Conservation (phyloP, 352 stramenopile species). For the Globisporangium cylindrosporum region DNA sequence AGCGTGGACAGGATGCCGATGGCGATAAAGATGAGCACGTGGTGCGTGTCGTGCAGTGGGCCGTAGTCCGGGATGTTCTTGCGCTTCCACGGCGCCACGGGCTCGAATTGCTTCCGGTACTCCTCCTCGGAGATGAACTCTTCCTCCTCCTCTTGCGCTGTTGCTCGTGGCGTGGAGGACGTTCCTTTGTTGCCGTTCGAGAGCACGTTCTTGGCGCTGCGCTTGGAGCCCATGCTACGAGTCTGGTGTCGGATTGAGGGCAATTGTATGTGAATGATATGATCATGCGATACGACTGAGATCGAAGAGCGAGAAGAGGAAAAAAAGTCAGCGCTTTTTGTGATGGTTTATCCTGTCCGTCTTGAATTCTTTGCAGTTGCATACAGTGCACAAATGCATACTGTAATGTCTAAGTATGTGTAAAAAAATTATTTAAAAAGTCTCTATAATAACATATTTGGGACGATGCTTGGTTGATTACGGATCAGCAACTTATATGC, state of each 20-base stretch:
- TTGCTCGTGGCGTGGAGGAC: not conserved
- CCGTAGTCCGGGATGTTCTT: constrained; percentile 80
- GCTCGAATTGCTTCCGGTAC: constrained; percentile 66
- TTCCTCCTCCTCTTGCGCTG: constrained; percentile 19
- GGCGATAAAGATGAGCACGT: constrained; percentile 64
- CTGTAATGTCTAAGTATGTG: not conserved
- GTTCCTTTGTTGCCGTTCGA: not conserved
- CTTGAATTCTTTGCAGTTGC: not conserved
- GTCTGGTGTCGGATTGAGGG: not conserved
- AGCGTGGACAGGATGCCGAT: constrained; percentile 67
- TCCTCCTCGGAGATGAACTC: constrained; percentile 50
- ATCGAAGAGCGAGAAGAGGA: not conserved
- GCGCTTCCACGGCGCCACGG: constrained; percentile 79
- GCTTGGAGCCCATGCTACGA: constrained; percentile 11
- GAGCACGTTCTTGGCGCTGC: constrained; percentile 17
- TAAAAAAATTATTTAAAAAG: not conserved
- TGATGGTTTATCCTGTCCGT: not conserved
- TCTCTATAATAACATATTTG: not conserved
- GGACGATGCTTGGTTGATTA: not conserved
- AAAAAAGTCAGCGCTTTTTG: constrained; percentile 7
- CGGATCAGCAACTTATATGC: not conserved
- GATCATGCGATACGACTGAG: not conserved
- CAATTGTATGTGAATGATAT: not conserved
- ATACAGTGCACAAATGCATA: constrained; percentile 4
- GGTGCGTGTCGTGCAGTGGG: constrained; percentile 52